Conservation (phyloP, 495 filamentous ascomycete species). For the Tuber microsphaerosporum region DNA sequence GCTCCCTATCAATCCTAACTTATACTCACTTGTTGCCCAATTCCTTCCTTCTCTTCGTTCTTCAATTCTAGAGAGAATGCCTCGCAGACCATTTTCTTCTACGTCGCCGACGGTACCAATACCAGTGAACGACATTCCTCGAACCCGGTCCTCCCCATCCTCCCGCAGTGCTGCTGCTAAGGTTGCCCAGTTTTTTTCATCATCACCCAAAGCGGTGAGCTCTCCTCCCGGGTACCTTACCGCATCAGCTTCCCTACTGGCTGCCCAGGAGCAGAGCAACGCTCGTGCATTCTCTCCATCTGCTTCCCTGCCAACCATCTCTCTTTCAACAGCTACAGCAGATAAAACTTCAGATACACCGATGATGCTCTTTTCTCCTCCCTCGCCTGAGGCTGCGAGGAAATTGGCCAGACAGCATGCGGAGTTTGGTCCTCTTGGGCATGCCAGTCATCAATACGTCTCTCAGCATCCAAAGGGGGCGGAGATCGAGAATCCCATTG, state of each 20-base stretch:
- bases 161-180: conserved; percentile 50
- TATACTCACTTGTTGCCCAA: background rate
- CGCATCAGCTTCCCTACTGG: conserved; percentile 55
- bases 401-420: conserved; percentile 71
- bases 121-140: conserved; percentile 43
- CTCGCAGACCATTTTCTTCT: conserved; percentile 37
- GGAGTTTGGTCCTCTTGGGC: conserved; percentile 82
- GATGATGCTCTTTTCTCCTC: conserved; percentile 70
- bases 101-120: conserved; percentile 41
- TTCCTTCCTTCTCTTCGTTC: conserved; percentile 14
- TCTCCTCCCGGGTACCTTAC: conserved; percentile 47
- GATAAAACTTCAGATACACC: conserved; percentile 51
- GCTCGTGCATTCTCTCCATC: conserved; percentile 55
- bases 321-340: conserved; percentile 76
- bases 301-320: conserved; percentile 83
- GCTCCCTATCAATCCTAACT: background rate
- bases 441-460: conserved; percentile 72
- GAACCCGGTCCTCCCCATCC: conserved; percentile 47
- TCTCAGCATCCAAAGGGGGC: conserved; percentile 69
- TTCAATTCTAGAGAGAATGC: conserved; percentile 32
- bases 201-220: conserved; percentile 62
- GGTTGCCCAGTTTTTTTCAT: conserved; percentile 58
- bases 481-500: conserved; percentile 70
- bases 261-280: conserved; percentile 53
- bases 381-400: conserved; percentile 74